phyloP scores from a whole-genome alignment of 2,329 filamentous ascomycete species.

The Juglanconis juglandina region DNA sequence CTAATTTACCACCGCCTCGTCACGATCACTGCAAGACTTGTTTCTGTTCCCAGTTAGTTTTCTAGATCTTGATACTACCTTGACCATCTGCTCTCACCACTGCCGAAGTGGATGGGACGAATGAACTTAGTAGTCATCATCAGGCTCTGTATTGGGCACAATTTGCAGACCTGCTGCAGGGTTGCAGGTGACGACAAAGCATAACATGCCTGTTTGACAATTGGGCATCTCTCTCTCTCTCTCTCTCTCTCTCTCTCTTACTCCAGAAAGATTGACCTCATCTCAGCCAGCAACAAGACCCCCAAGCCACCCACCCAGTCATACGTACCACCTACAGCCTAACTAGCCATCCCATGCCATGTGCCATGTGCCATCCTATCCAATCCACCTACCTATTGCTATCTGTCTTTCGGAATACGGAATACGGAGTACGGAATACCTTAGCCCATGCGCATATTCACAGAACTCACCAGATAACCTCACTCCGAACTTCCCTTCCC shows the following conservation, averaged over 20 bases:
- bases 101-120: too few species aligned
- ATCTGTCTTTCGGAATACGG: not conserved
- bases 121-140: too few species aligned
- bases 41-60: not conserved
- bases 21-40: not conserved
- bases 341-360: not conserved
- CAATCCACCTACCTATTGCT: not conserved
- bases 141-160: too few species aligned
- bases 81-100: too few species aligned
- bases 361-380: not conserved
- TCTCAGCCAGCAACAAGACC: not conserved
- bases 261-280: not conserved
- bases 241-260: not conserved
- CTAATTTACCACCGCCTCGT: conserved; percentile 16
- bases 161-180: too few species aligned
- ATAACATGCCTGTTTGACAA: not conserved
- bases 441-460: not conserved
- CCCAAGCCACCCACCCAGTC: conserved; percentile 11
- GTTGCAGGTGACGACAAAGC: not conserved
- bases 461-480: not conserved
- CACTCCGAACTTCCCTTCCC: not conserved
- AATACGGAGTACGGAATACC: not conserved
- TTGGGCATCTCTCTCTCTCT: not conserved
- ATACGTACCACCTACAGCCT: conserved; percentile 5
- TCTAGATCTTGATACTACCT: too few species aligned